These are phyloP conservation scores for Diaporthe amygdali DNA, from an alignment of 2,329 filamentous ascomycete genomes.

Conservation along the genomic window DNA sequence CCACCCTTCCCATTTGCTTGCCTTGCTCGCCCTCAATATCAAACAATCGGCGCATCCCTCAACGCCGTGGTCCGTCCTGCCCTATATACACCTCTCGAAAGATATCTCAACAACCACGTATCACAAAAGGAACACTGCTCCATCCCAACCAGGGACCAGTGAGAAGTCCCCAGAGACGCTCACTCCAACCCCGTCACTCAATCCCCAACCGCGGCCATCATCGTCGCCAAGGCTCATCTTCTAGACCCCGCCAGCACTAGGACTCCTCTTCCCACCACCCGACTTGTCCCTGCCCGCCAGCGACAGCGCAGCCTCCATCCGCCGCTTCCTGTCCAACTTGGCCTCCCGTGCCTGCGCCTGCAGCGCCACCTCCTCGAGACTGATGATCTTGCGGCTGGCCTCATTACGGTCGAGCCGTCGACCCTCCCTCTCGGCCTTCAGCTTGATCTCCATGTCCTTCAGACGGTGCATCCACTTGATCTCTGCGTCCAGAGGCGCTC, in stretches of 20 bases:
- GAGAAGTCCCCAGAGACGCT: not conserved
- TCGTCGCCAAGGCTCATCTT: not conserved
- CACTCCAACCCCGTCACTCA: not conserved
- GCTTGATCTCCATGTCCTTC: constrained; percentile 83
- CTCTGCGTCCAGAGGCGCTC: constrained; percentile 48
- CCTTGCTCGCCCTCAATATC: not conserved
- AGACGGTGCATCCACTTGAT: constrained; percentile 85
- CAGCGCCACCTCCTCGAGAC: constrained; percentile 69
- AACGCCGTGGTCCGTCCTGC: not conserved
- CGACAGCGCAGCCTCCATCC: constrained; percentile 20
- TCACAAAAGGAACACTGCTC: constrained; percentile 8
- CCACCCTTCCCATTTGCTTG: not conserved
- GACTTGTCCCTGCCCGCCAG: not conserved
- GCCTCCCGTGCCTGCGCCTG: constrained; percentile 31
- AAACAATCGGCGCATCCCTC: too few relatives aligned
- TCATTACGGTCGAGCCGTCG: constrained; percentile 83
- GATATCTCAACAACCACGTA: not conserved
- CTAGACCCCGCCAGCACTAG: constrained; percentile 4
- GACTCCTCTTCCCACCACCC: not conserved
- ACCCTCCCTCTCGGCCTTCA: constrained; percentile 90
- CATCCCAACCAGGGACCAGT: not conserved
- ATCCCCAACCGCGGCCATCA: not conserved
- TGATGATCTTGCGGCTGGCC: constrained; percentile 79
- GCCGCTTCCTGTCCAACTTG: constrained; percentile 27
- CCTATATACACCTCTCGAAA: not conserved